A percentile compares a stretch with the other conserved stretches of the same genome.
Conservation (phyloP, 1,284 basidiomycete genomes). For the Pascua sp. region DNA sequence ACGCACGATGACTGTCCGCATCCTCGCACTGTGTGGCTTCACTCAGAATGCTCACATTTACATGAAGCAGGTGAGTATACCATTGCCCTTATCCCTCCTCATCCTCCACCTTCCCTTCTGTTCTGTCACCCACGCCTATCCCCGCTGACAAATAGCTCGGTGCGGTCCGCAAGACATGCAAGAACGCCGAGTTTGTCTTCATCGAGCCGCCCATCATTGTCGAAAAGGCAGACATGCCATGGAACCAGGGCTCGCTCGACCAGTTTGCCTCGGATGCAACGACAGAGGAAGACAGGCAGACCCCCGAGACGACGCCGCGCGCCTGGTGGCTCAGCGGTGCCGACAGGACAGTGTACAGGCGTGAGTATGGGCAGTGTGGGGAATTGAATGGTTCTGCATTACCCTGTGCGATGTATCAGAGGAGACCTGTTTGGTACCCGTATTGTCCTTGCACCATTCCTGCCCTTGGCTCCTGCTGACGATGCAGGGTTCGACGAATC, state of each 20-base stretch:
- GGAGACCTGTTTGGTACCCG: no score
- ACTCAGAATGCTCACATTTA: conserved; percentile 76
- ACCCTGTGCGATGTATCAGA: not conserved
- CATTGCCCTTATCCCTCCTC: no score
- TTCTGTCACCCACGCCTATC: not conserved
- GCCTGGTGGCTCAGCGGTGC: conserved; percentile 70
- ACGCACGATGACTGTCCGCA: conserved; percentile 19
- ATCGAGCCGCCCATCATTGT: conserved; percentile 67
- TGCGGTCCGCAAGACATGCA: conserved; percentile 52
- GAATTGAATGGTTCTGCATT: not conserved
- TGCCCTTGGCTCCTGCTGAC: conserved; percentile 5
- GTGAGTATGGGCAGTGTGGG: conserved; percentile 26
- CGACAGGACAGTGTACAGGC: conserved; percentile 51
- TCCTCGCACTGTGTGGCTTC: conserved; percentile 57
- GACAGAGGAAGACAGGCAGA: conserved; percentile 53
- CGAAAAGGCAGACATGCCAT: conserved; percentile 66
- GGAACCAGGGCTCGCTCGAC: conserved; percentile 50
- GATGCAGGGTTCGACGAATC: conserved; percentile 61
- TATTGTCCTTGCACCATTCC: no score
- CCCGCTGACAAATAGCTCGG: conserved; percentile 23
- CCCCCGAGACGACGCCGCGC: conserved; percentile 63
- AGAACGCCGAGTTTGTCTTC: conserved; percentile 62
- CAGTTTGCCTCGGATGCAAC: conserved; percentile 59
- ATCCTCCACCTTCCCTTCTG: conserved; percentile 1
- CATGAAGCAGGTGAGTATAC: conserved; percentile 64